Base-by-base conservation (phyloP, 2,329 filamentous ascomycete genomes). In the Cylindrodendrum hubeiense region DNA sequence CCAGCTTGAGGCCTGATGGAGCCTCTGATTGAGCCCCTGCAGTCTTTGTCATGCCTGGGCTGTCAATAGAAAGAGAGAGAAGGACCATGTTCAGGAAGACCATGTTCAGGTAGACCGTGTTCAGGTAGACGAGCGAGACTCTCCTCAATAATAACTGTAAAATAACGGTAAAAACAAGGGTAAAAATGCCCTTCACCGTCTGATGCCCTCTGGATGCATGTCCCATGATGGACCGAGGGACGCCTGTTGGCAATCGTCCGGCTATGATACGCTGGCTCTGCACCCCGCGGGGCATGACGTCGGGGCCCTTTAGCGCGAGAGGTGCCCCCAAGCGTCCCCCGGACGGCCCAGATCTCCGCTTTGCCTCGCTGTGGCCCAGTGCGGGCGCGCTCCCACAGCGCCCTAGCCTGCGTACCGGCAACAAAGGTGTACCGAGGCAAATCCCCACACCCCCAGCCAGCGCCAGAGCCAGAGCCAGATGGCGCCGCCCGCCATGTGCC, bases 231-330 rank as follows among this genome's bases (percentile, higher is more conserved):
- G 37, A 7, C 19, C n/a, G 44, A 28, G 10, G 24, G 22, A 47
- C 22, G 22, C 22, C 33, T 44, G 67, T 72, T 74, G 49, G 59
- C 66, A 75, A 75, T 74, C 59, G 44, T 50, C 10, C 53, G 39
- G 3, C 58, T 64, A 46, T 75, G 72, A 75, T 75, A 74, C 72
- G 73, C 59, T 60, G 54, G 17, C 46, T 22, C 43, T 55, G 30
- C 37, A 26, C 41, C 65, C 58, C 61, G 49, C 47, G 50, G 51
- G 60, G 62, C 50, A 69, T 68, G 67, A 71, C 66, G 65, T 70
- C 69, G 67, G 61, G 58, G 49, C 30, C 37, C 43, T 62, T 60
- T 74, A 74, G 71, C 64, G 68, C 62, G 63, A 68, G 41, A 22
- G n/a, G 22, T 28, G 33, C 41, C 64, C 56, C 49, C 44, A 19